Conservation (phyloP, 2,329 filamentous ascomycete genomes). For the Ophioceras dolichostomum region DNA sequence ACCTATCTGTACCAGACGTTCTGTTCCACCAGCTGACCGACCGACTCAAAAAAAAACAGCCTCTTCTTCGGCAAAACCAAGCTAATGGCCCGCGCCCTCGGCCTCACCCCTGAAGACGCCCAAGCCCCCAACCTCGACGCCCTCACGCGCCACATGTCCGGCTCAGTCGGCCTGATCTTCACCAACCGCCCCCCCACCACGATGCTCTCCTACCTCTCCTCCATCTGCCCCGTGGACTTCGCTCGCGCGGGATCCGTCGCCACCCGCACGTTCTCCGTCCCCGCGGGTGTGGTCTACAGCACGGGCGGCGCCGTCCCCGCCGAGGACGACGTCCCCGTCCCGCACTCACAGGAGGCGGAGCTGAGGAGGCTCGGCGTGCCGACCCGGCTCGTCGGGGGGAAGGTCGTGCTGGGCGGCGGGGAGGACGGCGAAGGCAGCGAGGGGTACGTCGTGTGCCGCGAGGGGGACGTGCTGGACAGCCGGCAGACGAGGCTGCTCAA, state of each 20-base stretch:
- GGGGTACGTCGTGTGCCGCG: constrained; percentile 69
- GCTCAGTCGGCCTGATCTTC: constrained; percentile 83
- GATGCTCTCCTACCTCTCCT: constrained; percentile 60
- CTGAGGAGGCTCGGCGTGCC: constrained; percentile 83
- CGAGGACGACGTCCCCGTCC: constrained; percentile 75
- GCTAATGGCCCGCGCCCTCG: constrained; percentile 93
- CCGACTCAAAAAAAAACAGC: constrained; percentile 28
- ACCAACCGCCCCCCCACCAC: constrained; percentile 59
- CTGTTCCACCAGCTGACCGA: not conserved
- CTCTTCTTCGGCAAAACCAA: constrained; percentile 99
- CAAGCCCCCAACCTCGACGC: constrained; percentile 65
- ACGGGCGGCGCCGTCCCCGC: constrained; percentile 66
- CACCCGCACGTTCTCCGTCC: constrained; percentile 65
- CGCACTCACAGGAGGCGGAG: constrained; percentile 83
- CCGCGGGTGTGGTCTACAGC: constrained; percentile 70
- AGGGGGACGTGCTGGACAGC: constrained; percentile 76
- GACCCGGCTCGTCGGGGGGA: constrained; percentile 77
- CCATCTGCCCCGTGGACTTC: constrained; percentile 70
- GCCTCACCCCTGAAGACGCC: constrained; percentile 64
- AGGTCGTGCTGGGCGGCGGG: constrained; percentile 58
- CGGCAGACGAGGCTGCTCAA: constrained; percentile 90
- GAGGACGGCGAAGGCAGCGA: constrained; percentile 37
- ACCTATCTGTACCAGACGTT: constrained; percentile 2
- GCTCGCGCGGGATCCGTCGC: constrained; percentile 75
- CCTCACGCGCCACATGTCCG: constrained; percentile 58